A percentile compares a stretch with the other conserved stretches of the same genome.
phyloP scores from a whole-genome alignment of 1,139 yeast genomes.

The Diutina mesorugosa region DNA sequence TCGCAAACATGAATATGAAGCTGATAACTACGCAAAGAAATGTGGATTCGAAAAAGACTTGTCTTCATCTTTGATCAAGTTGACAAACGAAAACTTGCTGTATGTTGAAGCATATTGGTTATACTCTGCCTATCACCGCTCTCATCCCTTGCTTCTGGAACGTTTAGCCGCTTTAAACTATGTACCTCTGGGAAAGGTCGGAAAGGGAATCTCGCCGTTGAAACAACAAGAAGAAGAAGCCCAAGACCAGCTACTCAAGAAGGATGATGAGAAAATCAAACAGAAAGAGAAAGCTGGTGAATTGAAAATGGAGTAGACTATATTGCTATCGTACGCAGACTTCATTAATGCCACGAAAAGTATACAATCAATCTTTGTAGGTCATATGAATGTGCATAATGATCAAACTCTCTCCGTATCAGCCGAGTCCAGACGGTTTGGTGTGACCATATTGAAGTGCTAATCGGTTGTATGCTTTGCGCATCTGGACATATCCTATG shows the following conservation, averaged over 20 bases:
- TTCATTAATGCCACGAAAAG: too few species aligned
- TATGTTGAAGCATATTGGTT: constrained; percentile 82
- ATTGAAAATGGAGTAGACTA: too few species aligned
- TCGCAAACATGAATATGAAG: constrained; percentile 85
- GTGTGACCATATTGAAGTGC: background rate
- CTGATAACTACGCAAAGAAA: constrained; percentile 72
- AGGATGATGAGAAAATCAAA: background rate
- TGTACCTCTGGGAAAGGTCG: constrained; percentile 30
- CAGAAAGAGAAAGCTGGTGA: background rate
- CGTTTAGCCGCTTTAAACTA: constrained; percentile 64
- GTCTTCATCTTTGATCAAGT: constrained; percentile 57
- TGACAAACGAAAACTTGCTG: constrained; percentile 71
- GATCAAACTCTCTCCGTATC: background rate
- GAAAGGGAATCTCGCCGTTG: background rate
- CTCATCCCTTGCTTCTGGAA: constrained; percentile 86
- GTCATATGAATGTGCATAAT: background rate
- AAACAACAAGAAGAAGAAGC: background rate
- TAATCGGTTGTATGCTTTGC: constrained; percentile 43
- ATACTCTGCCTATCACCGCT: constrained; percentile 77
- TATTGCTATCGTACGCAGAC: too few species aligned
- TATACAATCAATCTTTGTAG: too few species aligned
- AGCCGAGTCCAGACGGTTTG: background rate
- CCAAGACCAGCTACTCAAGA: background rate
- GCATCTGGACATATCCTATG: constrained; percentile 66
- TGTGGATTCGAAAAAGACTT: constrained; percentile 62